Conservation (phyloP, 176 grass and related monocot genomes). For the Raddia guianensis region DNA sequence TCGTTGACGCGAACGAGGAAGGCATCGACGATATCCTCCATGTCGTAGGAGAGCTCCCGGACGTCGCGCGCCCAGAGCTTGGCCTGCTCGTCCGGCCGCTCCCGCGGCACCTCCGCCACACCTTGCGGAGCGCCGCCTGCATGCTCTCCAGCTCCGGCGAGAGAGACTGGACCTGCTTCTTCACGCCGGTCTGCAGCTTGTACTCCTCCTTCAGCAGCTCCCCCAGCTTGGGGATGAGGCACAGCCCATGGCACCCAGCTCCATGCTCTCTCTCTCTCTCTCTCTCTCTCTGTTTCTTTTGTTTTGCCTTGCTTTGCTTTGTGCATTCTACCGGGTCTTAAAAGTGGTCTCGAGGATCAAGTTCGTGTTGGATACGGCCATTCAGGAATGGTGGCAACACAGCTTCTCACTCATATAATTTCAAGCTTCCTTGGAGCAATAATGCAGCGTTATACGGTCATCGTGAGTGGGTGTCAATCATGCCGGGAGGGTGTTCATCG, state of each 20-base stretch:
- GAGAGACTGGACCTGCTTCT: background rate
- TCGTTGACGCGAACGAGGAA: background rate
- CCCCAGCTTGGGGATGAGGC: conserved; percentile 7
- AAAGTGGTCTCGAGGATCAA: no score
- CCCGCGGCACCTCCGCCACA: background rate
- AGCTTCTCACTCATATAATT: no score
- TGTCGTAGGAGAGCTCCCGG: background rate
- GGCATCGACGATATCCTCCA: conserved; percentile 29
- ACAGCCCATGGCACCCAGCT: conserved; percentile 5
- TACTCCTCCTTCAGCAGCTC: conserved; percentile 26
- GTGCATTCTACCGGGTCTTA: no score
- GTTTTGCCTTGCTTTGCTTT: no score
- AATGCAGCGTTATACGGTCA: no score
- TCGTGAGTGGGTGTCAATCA: no score
- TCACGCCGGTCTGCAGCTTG: background rate
- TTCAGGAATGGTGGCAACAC: no score
- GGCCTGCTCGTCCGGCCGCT: conserved; percentile 19
- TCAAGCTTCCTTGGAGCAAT: no score
- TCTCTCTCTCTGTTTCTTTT: no score
- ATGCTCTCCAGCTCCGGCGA: background rate
- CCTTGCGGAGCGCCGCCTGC: background rate
- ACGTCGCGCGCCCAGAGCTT: conserved; percentile 24
- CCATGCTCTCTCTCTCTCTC: background rate
- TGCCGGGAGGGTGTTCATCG: no score
- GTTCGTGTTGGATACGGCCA: no score